Evolutionary conservation across 768 basidiomycete genomes (phyloP), one percentile per base, ranked within the genome.

Genomic region (Floccularia luteovirens): DNA sequence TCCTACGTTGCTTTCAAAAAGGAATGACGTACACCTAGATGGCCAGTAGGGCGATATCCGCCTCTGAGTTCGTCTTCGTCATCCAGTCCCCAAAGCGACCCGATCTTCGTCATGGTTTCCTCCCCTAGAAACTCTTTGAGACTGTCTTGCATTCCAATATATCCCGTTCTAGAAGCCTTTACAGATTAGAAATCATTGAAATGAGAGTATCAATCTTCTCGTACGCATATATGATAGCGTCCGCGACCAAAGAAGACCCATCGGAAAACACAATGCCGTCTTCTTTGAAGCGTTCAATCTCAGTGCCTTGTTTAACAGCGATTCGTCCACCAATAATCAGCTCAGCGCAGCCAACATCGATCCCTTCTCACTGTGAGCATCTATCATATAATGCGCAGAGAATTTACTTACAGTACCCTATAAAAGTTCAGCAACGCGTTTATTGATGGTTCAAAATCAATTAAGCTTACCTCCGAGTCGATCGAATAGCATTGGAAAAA

Each of bases 311-410:
- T 60, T 77, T 79, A 43, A 80, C 54, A 48, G 74, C 72, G 56
- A 79, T 71, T 49, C 75, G 68, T 4, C 76, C 75, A 30, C 69
- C 60, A 23, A 64, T 63, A 46, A 79, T 72, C 41, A 71, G 58
- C 48, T 75, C 63, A 23, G 69, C 67, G 31, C 69, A 69, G 20
- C 75, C 77, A 36, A 68, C 64, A 45, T 74, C 72, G 16, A 62
- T 27, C 57, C 58, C 60, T 61, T 5, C 10, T 41, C 24, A 8
- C 19, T 12, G 24, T 39, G 11, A 41, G 21, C 12, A 11, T n/a
- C 6, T 14, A 14, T 32, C 13, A n/a, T 16, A 8, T 5, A 6
- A 41, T 13, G 14, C 28, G 19, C 16, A n/a, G 13, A 24, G 21
- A 16, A 16, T 34, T 19, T 11, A 33, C 43, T 14, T 39, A 47